Evolutionary conservation across 768 basidiomycete genomes (phyloP).

Genomic region (Tricholoma flavovirens): DNA sequence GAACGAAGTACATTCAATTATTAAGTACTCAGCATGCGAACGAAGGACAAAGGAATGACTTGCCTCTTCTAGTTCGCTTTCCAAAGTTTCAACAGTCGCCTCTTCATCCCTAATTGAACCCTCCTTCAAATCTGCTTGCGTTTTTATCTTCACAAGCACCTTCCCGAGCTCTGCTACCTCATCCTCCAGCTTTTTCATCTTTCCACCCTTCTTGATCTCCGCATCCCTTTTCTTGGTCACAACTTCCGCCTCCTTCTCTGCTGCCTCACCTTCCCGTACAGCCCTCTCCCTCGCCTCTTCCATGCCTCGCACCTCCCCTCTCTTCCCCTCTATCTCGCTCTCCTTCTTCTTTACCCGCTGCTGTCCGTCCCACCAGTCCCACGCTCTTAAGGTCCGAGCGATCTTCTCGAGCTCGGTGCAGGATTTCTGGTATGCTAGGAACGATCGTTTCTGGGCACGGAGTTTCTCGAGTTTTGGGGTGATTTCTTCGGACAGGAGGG

Average conservation of each 20-base stretch:
- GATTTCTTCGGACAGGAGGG: conserved; percentile 82
- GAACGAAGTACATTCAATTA: not conserved
- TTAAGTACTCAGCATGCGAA: no score
- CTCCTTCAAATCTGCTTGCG: conserved; percentile 80
- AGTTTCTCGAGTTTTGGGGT: conserved; percentile 91
- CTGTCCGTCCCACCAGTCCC: conserved; percentile 74
- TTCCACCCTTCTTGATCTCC: conserved; percentile 91
- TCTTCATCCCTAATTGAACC: conserved; percentile 77
- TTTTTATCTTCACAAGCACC: conserved; percentile 71
- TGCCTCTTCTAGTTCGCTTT: conserved; percentile 59
- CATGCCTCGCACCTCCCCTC: conserved; percentile 40
- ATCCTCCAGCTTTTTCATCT: conserved; percentile 80
- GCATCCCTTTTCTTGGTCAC: conserved; percentile 76
- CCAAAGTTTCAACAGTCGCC: conserved; percentile 44
- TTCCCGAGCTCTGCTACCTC: conserved; percentile 74
- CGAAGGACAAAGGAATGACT: conserved; percentile 13
- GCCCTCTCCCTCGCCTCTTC: conserved; percentile 47
- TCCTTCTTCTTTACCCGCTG: conserved; percentile 50
- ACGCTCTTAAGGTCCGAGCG: conserved; percentile 75
- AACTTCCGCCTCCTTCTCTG: conserved; percentile 59
- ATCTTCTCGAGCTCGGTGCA: conserved; percentile 84
- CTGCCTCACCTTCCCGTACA: conserved; percentile 48
- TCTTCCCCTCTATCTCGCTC: conserved; percentile 45
- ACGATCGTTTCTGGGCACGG: conserved; percentile 82
- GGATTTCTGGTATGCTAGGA: conserved; percentile 86